phyloP scores from a whole-genome alignment of 257 asterid genomes.

The Sherardia arvensis region DNA sequence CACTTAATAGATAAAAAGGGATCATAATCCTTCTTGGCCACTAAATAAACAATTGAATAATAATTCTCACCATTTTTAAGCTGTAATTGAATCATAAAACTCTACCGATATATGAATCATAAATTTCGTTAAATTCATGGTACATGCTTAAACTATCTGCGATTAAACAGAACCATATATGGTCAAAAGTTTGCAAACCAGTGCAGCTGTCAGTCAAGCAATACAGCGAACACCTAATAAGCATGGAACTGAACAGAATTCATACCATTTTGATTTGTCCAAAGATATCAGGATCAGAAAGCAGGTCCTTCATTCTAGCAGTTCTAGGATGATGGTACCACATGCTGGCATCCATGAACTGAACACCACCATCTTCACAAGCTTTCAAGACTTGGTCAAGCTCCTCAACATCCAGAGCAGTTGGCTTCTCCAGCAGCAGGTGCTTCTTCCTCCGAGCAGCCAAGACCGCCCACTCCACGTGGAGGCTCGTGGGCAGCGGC shows the following conservation, averaged over 20 bases:
- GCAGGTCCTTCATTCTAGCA: constrained; percentile 42
- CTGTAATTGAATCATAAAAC: background rate
- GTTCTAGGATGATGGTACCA: constrained; percentile 95
- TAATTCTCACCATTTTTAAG: no score
- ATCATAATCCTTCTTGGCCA: no score
- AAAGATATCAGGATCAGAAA: constrained; percentile 31
- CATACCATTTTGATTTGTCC: constrained; percentile 49
- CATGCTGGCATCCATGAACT: constrained; percentile 87
- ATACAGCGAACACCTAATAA: background rate
- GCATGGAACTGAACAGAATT: constrained; percentile 9
- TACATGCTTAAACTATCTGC: no score
- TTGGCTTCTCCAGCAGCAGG: constrained; percentile 67
- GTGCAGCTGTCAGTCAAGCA: background rate
- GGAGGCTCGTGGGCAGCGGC: constrained; percentile 77
- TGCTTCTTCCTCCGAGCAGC: constrained; percentile 66
- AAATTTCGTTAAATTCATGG: no score
- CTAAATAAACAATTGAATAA: no score
- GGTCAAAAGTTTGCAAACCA: no score
- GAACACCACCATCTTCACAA: constrained; percentile 50
- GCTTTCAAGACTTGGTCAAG: constrained; percentile 47
- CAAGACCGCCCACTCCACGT: constrained; percentile 57
- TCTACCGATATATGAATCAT: background rate
- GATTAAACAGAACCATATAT: no score
- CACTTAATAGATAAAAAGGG: no score
- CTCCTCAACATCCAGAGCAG: constrained; percentile 46